These are phyloP conservation scores for Casuarina equisetifolia DNA, from an alignment of 306 rosid species.

Conservation along the genomic window DNA sequence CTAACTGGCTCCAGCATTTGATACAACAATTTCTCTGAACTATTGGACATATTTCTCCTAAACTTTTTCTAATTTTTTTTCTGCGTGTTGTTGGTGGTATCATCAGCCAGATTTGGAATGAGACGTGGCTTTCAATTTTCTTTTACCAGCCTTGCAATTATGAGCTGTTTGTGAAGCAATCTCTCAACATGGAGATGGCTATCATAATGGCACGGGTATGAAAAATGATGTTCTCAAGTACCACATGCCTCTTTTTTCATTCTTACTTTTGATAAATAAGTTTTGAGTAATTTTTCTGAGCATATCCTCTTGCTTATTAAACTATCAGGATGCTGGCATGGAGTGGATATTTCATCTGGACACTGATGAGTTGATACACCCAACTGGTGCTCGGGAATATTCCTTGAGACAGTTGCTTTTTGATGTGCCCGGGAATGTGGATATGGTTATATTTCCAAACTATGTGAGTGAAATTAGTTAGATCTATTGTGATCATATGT, in stretches of 20 bases:
- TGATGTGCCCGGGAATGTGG: slow-evolving; percentile 87
- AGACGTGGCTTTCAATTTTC: slow-evolving; percentile 94
- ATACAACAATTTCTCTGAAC: background rate
- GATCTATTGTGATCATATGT: slow-evolving; percentile 7
- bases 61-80: slow-evolving; percentile 9
- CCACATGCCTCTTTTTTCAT: slow-evolving; percentile 1
- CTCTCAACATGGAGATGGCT: slow-evolving; percentile 99
- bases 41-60: background rate
- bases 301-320: slow-evolving; percentile 26
- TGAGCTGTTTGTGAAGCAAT: slow-evolving; percentile 97
- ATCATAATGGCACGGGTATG: slow-evolving; percentile 98
- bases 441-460: slow-evolving; percentile 94
- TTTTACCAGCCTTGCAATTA: slow-evolving; percentile 98
- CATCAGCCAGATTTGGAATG: slow-evolving; percentile 96
- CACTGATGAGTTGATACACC: slow-evolving; percentile 90
- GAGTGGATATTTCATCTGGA: slow-evolving; percentile 98
- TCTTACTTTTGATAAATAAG: background rate
- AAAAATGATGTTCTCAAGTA: slow-evolving; percentile 21
- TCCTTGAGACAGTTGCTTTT: slow-evolving; percentile 87
- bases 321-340: slow-evolving; percentile 78
- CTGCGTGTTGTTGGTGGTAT: slow-evolving; percentile 26
- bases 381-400: slow-evolving; percentile 87
- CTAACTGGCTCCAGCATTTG: background rate
- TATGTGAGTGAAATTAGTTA: slow-evolving; percentile 63
- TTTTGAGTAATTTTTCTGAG: slow-evolving; percentile 7